Evolutionary conservation across 1,139 yeast genomes (phyloP), one percentile per base, ranked within the genome.

Genomic region (Hanseniaspora uvarum): DNA sequence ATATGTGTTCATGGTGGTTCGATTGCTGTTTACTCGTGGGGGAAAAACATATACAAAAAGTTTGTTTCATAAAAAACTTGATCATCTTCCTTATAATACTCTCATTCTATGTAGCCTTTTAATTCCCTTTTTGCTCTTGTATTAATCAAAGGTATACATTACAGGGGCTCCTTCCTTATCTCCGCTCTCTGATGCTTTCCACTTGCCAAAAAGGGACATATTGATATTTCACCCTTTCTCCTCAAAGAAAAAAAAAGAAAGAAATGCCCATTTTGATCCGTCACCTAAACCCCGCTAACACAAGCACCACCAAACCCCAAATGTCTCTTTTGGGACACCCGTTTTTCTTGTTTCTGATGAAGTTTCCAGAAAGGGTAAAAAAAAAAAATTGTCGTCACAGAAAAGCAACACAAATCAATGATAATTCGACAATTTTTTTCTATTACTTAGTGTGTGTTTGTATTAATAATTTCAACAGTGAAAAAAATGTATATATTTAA

Each of bases 1-100:
- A 92, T 92, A 61, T 72, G 88, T 28, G 95, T 92, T 26, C 98
- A 92, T 69, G 98, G 98, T 12, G 89, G 97, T 0, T 87, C 96
- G 0, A 95, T 92, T 46, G 97, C 98, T 0, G 18, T 36, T 11
- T 46, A 96, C 89, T 5, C 77, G 88, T 59, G 82, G 94, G 4
- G 74, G 92, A 52, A 97, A 97, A 53, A 85, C 82, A 63, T 83
- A 94, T 57, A 77, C 92, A 66, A 88, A 89, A 19, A 14, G 4
- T 1, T 31, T 16, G 16, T 14, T 4, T 1, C 12, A 18, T 70
- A 82, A 94, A 58, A n/a, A n/a, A n/a, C n/a, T n/a, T n/a, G n/a
- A n/a, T n/a, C n/a, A n/a, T n/a, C n/a, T n/a, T n/a, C n/a, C n/a
- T n/a, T n/a, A n/a, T n/a, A n/a, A n/a, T n/a, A n/a, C n/a, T n/a